phyloP scores from a whole-genome alignment of 305 asterid species.

The Fraxinus sp. region DNA sequence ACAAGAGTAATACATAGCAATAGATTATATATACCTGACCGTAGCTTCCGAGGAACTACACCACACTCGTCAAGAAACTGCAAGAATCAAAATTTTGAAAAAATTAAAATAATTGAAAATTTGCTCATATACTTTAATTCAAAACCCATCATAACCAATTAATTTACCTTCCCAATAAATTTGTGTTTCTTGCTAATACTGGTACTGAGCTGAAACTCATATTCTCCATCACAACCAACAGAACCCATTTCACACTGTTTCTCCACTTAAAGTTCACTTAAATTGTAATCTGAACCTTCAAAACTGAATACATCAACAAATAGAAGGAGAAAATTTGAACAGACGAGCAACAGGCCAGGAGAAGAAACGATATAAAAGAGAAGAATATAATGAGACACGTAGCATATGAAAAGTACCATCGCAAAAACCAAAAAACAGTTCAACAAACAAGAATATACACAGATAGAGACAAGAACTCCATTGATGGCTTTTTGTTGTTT shows the following conservation, averaged over 20 bases:
- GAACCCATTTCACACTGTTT: conserved; percentile 42
- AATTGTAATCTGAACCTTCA: conserved; percentile 24
- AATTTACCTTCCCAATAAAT: conserved; percentile 48
- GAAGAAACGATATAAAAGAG: conserved; percentile 19
- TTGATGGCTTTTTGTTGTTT: conserved; percentile 46
- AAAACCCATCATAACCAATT: not conserved
- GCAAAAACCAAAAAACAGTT: conserved; percentile 34
- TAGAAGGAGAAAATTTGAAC: conserved; percentile 27
- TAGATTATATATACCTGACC: conserved; percentile 56
- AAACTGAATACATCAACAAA: conserved; percentile 5
- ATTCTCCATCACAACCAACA: conserved; percentile 44
- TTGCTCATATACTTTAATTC: conserved; percentile 2
- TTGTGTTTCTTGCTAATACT: conserved; percentile 33
- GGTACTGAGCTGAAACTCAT: conserved; percentile 41
- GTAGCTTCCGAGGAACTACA: conserved; percentile 67
- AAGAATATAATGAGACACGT: conserved; percentile 43
- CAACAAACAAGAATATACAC: conserved; percentile 31
- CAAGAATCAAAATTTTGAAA: conserved; percentile 21
- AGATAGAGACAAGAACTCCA: conserved; percentile 43
- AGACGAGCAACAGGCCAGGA: conserved; percentile 17
- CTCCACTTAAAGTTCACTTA: not conserved
- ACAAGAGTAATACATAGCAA: not conserved
- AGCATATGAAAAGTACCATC: conserved; percentile 26
- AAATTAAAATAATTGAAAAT: not conserved
- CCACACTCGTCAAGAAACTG: conserved; percentile 57